Percentiles rank a stretch among this genome's conserved stretches.
Evolutionary conservation across 768 basidiomycete species (phyloP).

Genomic region (Kondoa malvinella): DNA sequence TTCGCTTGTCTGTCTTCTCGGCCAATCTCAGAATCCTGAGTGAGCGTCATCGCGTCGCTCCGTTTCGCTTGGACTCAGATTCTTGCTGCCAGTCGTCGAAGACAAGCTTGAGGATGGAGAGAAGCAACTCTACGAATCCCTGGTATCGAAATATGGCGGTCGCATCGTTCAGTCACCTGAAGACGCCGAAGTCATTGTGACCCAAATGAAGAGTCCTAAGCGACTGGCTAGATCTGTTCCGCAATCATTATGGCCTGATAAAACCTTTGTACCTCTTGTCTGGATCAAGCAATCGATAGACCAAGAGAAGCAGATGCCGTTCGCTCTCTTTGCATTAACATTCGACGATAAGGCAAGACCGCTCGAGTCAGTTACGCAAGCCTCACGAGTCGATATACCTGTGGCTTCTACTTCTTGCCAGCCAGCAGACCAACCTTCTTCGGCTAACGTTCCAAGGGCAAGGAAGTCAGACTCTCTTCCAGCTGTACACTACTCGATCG

Average conservation of each 20-base stretch:
- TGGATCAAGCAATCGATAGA: conserved; percentile 2
- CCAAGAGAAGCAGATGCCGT: background rate
- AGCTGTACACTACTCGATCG: background rate
- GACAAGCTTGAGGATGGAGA: background rate
- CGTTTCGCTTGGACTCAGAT: background rate
- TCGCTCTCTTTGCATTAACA: background rate
- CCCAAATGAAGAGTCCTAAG: background rate
- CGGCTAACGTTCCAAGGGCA: background rate
- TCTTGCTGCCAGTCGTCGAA: background rate
- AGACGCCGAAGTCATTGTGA: background rate
- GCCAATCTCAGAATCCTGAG: background rate
- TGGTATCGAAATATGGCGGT: background rate
- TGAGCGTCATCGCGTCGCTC: background rate
- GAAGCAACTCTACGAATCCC: background rate
- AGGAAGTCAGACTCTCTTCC: background rate
- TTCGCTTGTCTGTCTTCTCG: background rate
- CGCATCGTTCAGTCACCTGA: background rate
- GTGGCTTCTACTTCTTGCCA: background rate
- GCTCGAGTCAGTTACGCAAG: background rate
- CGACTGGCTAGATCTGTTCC: background rate
- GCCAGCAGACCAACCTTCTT: background rate
- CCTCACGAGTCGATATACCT: background rate
- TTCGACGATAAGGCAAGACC: background rate
- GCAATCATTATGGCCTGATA: background rate
- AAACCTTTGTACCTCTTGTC: background rate